phyloP scores from a whole-genome alignment of 2,329 filamentous ascomycete species.

The Ascosphaera pollenicola region DNA sequence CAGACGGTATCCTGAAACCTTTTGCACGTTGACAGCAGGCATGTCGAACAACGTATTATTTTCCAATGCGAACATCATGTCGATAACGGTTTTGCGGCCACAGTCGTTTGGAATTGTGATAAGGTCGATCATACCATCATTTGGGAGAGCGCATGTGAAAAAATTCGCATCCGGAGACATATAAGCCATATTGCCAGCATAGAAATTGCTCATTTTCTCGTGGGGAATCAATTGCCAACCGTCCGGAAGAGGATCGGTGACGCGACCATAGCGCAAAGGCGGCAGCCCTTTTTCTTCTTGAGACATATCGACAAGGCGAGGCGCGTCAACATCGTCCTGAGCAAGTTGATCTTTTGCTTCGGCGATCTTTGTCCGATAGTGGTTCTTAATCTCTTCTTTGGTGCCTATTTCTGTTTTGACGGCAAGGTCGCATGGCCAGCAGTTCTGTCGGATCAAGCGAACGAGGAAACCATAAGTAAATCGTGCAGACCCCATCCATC shows the following conservation, averaged over 20 bases:
- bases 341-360: conserved; percentile 8
- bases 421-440: conserved; percentile 77
- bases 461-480: conserved; percentile 74
- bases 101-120: conserved; percentile 61
- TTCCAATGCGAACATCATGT: conserved; percentile 50
- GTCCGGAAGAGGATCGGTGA: conserved; percentile 52
- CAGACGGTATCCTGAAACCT: conserved; percentile 71
- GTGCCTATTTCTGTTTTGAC: conserved; percentile 61
- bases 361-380: conserved; percentile 36
- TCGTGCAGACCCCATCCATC: conserved; percentile 75
- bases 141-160: conserved; percentile 54
- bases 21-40: conserved; percentile 55
- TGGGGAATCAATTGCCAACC: conserved; percentile 55
- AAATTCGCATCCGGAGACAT: conserved; percentile 78
- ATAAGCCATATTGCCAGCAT: conserved; percentile 83
- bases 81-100: conserved; percentile 39
- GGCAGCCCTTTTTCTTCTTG: conserved; percentile 41
- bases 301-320: too few species aligned
- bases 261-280: conserved; percentile 52
- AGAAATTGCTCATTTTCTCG: conserved; percentile 75
- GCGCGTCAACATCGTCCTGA: conserved; percentile 16
- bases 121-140: conserved; percentile 71
- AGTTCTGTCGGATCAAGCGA: conserved; percentile 49
- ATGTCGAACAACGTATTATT: conserved; percentile 60
- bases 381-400: conserved; percentile 50